phyloP scores from a whole-genome alignment of 2,329 filamentous ascomycete genomes.

The Xylaria polymorpha region DNA sequence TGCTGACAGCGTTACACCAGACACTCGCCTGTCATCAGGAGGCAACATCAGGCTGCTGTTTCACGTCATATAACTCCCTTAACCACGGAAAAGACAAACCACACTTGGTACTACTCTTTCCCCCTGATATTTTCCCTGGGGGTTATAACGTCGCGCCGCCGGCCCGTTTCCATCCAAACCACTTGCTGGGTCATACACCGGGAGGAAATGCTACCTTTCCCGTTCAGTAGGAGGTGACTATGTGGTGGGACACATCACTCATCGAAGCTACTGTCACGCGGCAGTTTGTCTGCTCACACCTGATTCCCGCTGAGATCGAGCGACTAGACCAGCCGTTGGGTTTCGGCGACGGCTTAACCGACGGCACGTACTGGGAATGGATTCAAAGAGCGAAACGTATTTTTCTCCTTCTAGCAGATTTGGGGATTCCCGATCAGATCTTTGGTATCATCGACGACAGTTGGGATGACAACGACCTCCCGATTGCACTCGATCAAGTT shows the following conservation, averaged over 20 bases:
- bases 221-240: conserved; percentile 46
- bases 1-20: conserved; percentile 30
- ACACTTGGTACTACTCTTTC: conserved; percentile 2
- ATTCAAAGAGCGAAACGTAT: conserved; percentile 76
- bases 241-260: conserved; percentile 78
- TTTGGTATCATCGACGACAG: conserved; percentile 80
- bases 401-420: conserved; percentile 77
- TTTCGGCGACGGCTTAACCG: conserved; percentile 75
- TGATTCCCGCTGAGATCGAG: conserved; percentile 71
- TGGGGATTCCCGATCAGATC: conserved; percentile 77
- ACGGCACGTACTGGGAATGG: conserved; percentile 83
- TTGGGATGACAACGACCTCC: conserved; percentile 81
- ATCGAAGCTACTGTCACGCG: conserved; percentile 77
- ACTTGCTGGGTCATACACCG: conserved; percentile 39
- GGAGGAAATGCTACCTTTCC: conserved; percentile 44
- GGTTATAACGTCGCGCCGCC: conserved; percentile 13
- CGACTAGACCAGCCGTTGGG: conserved; percentile 71
- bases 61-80: conserved; percentile 24
- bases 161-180: conserved; percentile 23
- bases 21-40: conserved; percentile 26
- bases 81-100: not conserved
- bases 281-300: conserved; percentile 72
- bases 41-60: conserved; percentile 28
- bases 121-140: not conserved
- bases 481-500: conserved; percentile 73